These are phyloP conservation scores for barley (Hordeum vulgare) DNA, from an alignment of 176 grass and related monocot genomes.

Conservation along the genomic window DNA sequence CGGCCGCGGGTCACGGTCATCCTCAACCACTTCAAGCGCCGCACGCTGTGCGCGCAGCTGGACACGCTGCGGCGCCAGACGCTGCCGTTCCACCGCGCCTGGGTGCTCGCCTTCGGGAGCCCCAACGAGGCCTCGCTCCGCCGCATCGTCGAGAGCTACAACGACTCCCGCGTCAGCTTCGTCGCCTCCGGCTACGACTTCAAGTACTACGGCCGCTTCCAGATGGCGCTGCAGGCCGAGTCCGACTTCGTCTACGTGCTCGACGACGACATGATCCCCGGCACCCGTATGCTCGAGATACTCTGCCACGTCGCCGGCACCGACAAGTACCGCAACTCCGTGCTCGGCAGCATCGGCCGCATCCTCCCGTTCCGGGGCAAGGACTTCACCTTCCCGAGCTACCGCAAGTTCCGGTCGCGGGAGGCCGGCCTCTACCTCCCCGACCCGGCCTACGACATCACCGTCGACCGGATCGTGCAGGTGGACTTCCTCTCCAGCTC, in stretches of 20 bases:
- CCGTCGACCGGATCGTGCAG: constrained; percentile 74
- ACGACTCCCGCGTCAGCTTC: constrained; percentile 86
- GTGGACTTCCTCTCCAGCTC: constrained; percentile 94
- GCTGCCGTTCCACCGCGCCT: constrained; percentile 83
- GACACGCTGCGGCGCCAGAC: constrained; percentile 68
- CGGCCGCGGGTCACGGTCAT: constrained; percentile 69
- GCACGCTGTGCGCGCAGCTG: constrained; percentile 89
- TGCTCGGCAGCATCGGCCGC: constrained; percentile 82
- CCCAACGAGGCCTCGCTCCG: constrained; percentile 60
- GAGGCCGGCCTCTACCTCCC: constrained; percentile 89
- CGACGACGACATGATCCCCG: constrained; percentile 97
- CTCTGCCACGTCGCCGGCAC: constrained; percentile 81
- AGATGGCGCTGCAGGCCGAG: constrained; percentile 90
- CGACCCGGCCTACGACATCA: constrained; percentile 91
- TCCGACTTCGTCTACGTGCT: constrained; percentile 86
- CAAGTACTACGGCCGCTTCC: constrained; percentile 98
- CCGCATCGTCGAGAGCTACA: constrained; percentile 74
- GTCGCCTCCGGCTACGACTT: constrained; percentile 84
- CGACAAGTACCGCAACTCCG: constrained; percentile 79
- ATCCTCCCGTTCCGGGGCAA: constrained; percentile 87
- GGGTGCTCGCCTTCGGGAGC: constrained; percentile 90
- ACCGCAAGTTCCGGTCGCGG: constrained; percentile 81
- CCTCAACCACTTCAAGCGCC: constrained; percentile 95
- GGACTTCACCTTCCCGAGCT: constrained; percentile 91
- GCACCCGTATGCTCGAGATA: constrained; percentile 81